Base-by-base conservation (phyloP, 208 protist species). In the Wallacemonas sp. region DNA sequence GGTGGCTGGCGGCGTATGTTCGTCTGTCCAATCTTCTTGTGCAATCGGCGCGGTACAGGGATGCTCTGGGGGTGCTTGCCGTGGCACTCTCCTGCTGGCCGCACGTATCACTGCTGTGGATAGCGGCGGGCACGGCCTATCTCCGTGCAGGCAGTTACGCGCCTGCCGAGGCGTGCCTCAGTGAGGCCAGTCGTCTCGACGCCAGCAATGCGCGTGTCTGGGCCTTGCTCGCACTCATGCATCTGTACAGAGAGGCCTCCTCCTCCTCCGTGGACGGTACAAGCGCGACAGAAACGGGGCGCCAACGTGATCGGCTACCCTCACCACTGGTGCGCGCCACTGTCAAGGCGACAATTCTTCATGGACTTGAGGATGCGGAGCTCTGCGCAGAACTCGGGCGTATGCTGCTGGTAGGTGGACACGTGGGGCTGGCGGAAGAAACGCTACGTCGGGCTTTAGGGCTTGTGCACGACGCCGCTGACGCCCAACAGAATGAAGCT, bases 141-240 rank as follows among this genome's bases (percentile, higher is more conserved):
- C 94, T 90, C 76, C 81, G 90, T 28, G 39, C 85, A 22, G 84
- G 75, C 21, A 75, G 93, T 61, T 46, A 83, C 27, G 58, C 66
- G 26, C 72, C 66, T 8, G 89, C 91, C 1, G 93, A 97, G 75
- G 86, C 88, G 72, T 93, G 88, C 45, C 78, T 97, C 42, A 88
- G 86, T 64, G 89, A 97, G 66, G 89, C 82, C 60, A 97, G 96
- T 75, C 80, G 80, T 36, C 71, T 87, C 17, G 91, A 97, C 69
- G 86, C 90, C 19, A 66, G 70, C 34, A 96, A 96, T 78, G 77
- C 91, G 1, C 80, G 87, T 11, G 91, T 88, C 30, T 97, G 93
- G 91, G 91, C 79, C 19, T 94, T 91, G 63, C 73, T 97, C 19
- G 66, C 88, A 0, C 65, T 97, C 55, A 60, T 93, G 22, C 86